Evolutionary conservation across 257 asterid genomes (phyloP), one percentile per base, ranked within the genome.

Genomic region (Ballota nigra): DNA sequence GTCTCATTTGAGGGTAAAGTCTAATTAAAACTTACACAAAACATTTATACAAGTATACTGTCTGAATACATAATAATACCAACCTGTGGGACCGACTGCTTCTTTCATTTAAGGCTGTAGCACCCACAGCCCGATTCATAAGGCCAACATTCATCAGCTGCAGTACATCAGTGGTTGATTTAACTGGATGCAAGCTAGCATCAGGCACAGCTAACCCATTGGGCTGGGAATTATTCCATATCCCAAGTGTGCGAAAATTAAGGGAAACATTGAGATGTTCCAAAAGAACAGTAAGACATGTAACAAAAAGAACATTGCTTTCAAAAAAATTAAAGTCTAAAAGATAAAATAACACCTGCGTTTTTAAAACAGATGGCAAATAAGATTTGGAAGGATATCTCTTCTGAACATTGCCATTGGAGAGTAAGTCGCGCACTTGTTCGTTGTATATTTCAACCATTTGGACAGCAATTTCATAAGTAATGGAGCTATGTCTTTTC

Each of bases 61-160:
- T 31, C 6, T 36, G 22, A 34, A 75, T 31, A 51, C 26, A 70
- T 24, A 49, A 28, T 45, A 63, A 6, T 11, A 45, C 68, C 40
- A 80, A 86, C 98, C 98, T 94, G 82, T 94, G 98, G 51, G 98
- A 94, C 67, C 98, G 88, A 69, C 98, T 94, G 83, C 98, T 94
- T 82, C 98, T 84, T 85, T 89, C 96, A 73, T 94, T 94, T 74
- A 89, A 85, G 40, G 98, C 97, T 70, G 98, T 94, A 66, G 97
- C 95, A 53, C 97, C 96, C 38, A 89, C 91, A 41, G 96, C 94
- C 80, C 98, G 85, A 78, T 91, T 94, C 90, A 74, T 86, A 70
- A 94, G 82, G 68, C 97, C 97, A 71, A 84, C 78, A 20, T 78
- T 83, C 98, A 94, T 94, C 79, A 94, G 81, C 70, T 91, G 96